Percentiles rank a stretch among this genome's conserved stretches.
These are phyloP conservation scores for Scalesia atractyloides DNA, from an alignment of 129 eudicot species.

Conservation along the genomic window DNA sequence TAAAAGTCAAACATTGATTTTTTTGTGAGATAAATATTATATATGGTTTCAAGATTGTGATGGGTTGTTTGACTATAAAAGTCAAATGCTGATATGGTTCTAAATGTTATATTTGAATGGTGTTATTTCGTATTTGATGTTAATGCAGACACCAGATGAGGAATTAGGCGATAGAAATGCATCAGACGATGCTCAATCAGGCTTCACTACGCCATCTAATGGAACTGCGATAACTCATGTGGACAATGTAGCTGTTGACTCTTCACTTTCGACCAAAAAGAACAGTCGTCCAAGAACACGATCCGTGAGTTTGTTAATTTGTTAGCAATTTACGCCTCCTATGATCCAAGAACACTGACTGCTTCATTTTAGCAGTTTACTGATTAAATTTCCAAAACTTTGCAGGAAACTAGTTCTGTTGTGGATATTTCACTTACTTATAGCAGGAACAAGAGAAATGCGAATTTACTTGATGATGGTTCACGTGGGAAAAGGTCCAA, in stretches of 20 bases:
- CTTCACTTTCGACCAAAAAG: background rate
- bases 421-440: background rate
- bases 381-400: background rate
- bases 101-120: background rate
- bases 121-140: background rate
- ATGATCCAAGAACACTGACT: no score
- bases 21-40: no score
- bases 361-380: background rate
- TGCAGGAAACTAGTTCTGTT: conserved; percentile 16
- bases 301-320: background rate
- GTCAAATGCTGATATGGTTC: background rate
- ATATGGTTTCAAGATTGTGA: background rate
- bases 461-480: background rate
- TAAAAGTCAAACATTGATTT: conserved; percentile 1
- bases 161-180: background rate
- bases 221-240: background rate
- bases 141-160: conserved; percentile 10
- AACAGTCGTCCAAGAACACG: background rate
- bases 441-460: conserved; percentile 5
- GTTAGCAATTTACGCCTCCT: no score
- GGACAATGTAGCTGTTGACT: no score
- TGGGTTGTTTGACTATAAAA: background rate
- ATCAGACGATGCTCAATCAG: conserved; percentile 17
- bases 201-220: conserved; percentile 8
- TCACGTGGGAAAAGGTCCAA: background rate